phyloP scores from a whole-genome alignment of 1,284 basidiomycete genomes.

The Singerocomus inundabilis region DNA sequence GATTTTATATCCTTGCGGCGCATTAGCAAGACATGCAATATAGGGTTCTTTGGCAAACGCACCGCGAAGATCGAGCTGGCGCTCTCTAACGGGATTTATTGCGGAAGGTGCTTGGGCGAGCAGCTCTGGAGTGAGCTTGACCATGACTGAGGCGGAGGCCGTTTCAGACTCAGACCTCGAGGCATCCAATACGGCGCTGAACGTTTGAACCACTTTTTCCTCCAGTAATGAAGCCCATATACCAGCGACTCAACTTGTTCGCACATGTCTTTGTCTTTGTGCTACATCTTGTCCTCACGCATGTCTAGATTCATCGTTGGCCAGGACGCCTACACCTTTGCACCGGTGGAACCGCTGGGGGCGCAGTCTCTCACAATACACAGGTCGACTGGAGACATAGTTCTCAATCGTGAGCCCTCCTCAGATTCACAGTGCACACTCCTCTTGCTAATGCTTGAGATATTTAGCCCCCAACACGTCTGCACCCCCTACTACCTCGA shows the following conservation, averaged over 20 bases:
- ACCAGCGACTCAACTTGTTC: slow-evolving; percentile 70
- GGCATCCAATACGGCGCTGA: slow-evolving; percentile 11
- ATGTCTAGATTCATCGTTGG: slow-evolving; percentile 58
- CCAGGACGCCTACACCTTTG: slow-evolving; percentile 75
- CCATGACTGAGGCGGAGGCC: slow-evolving; percentile 38
- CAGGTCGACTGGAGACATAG: slow-evolving; percentile 69
- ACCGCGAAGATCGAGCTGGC: slow-evolving; percentile 95
- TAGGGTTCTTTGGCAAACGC: slow-evolving; percentile 32
- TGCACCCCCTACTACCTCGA: slow-evolving; percentile 52
- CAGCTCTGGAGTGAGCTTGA: slow-evolving; percentile 94
- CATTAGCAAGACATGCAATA: slow-evolving; percentile 27
- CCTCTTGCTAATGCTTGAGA: slow-evolving; percentile 5
- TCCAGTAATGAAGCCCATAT: slow-evolving; percentile 66
- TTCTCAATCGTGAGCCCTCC: slow-evolving; percentile 57
- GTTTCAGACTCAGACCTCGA: slow-evolving; percentile 53
- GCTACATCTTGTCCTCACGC: slow-evolving; percentile 4
- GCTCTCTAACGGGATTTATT: slow-evolving; percentile 89
- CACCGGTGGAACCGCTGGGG: slow-evolving; percentile 60
- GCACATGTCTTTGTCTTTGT: slow-evolving; percentile 16
- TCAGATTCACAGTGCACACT: not conserved
- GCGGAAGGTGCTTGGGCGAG: slow-evolving; percentile 74
- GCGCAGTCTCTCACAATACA: slow-evolving; percentile 68
- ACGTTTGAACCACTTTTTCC: slow-evolving; percentile 11
- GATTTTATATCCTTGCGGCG: slow-evolving; percentile 85
- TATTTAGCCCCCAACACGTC: slow-evolving; percentile 52